Percentiles rank a stretch among this genome's conserved stretches.
Conservation (phyloP, 164 flowering plant genomes). For the Kingdonia uniflora region DNA sequence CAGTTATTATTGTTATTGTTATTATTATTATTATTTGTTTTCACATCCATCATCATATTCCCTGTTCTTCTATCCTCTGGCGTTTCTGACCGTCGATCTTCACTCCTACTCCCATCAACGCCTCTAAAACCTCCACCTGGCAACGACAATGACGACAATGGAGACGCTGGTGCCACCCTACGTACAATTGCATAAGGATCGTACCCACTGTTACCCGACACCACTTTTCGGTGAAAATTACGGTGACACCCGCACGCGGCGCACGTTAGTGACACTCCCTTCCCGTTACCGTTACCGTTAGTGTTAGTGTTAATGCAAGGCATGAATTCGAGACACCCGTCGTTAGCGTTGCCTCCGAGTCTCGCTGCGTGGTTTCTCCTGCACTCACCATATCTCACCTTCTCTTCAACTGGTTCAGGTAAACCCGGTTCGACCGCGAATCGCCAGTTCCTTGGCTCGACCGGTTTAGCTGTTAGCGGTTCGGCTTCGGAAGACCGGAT, state of each 20-base stretch:
- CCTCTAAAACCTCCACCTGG: not conserved
- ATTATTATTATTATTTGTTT: no score
- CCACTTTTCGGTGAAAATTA: slow-evolving; percentile 3
- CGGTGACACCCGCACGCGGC: slow-evolving; percentile 9
- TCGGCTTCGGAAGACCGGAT: no score
- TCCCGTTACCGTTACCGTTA: no score
- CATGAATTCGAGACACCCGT: slow-evolving; percentile 7
- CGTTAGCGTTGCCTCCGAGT: not conserved
- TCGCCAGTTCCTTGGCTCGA: no score
- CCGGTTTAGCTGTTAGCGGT: no score
- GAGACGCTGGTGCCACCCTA: no score
- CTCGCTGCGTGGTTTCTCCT: slow-evolving; percentile 5
- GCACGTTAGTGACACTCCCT: not conserved
- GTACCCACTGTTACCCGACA: not conserved
- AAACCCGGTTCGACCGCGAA: no score
- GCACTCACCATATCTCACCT: slow-evolving; percentile 8
- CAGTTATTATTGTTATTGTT: not conserved
- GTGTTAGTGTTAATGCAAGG: no score
- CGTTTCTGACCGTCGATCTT: not conserved
- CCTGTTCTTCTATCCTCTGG: no score
- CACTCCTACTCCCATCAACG: not conserved
- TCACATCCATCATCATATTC: no score
- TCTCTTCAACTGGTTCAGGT: no score
- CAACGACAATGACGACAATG: not conserved
- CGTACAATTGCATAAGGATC: not conserved